Base-by-base conservation (phyloP, 495 filamentous ascomycete genomes). In the Xylaria castorea region DNA sequence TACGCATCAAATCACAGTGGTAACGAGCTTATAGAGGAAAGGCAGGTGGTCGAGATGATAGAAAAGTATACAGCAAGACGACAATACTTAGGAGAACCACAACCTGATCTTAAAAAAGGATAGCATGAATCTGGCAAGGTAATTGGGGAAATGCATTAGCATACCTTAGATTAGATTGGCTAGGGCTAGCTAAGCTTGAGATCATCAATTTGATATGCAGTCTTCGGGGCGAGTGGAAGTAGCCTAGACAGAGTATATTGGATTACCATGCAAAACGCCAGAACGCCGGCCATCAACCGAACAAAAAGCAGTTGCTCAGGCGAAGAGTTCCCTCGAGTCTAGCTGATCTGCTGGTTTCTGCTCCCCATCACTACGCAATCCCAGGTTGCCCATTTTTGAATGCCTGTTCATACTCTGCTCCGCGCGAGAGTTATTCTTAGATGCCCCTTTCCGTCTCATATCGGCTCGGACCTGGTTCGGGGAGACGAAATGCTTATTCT, bases 401-500 rank as follows among this genome's bases (percentile, higher is more conserved):
- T 91, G 86, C 36, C 89, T 86, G 75, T 97, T 92, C 42, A 92
- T 83, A 77, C 87, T 83, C 75, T 90, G 88, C 80, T 97, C 95
- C 25, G 89, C 88, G 60, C 96, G 86, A 58, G 84, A 81, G 64
- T 92, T 91, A 78, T 96, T 93, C 69, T 89, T 89, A 32, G 89
- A 86, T 20, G 95, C 94, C 84, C 93, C 93, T 75, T 85, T 83
- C 79, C 89, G 82, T 71, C 93, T 85, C 71, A 97, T 76, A 66
- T 97, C 96, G 27, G 92, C 83, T 69, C 96, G 88, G 73, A 99
- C 90, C 82, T 97, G 94, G 85, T 99, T 99, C 40, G 96, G 97
- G 75, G 91, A 94, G 66, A 99, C 93, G 78, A 97, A 99, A 77
- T 97, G 93, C 87, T 96, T 97, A 82, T 99, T 99, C 88, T 98